Percentiles rank a stretch among this genome's conserved stretches.
These are phyloP conservation scores for Phytopythium sindhum DNA, from an alignment of 352 stramenopile species.

Conservation along the genomic window DNA sequence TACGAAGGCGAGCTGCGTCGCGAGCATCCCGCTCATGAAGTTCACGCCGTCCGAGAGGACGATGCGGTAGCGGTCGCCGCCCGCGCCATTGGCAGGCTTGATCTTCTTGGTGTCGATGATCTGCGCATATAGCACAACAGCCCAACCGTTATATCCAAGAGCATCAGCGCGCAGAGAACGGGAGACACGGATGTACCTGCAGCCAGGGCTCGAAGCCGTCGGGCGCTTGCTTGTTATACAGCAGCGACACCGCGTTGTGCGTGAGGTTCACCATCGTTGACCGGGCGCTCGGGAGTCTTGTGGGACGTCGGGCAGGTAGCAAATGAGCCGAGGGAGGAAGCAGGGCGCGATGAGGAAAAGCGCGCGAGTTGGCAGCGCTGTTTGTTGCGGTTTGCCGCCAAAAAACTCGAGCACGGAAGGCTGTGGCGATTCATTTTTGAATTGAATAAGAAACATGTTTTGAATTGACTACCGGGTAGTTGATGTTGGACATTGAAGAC, in stretches of 20 bases:
- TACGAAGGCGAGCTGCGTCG: constrained; percentile 76
- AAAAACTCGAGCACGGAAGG: background rate
- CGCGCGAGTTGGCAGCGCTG: background rate
- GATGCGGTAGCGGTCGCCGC: constrained; percentile 77
- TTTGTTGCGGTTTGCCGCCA: constrained; percentile 1
- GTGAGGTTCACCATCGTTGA: constrained; percentile 78
- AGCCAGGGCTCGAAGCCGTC: constrained; percentile 87
- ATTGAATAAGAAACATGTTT: background rate
- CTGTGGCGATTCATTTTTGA: background rate
- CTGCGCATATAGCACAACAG: background rate
- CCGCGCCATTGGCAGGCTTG: constrained; percentile 66
- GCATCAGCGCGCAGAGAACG: background rate
- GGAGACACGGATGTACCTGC: constrained; percentile 22
- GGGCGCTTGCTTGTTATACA: constrained; percentile 81
- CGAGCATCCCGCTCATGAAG: constrained; percentile 87
- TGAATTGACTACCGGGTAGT: background rate
- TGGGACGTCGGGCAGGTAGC: background rate
- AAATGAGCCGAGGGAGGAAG: background rate
- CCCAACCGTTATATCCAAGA: background rate
- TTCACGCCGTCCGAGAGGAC: constrained; percentile 76
- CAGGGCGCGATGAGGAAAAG: background rate
- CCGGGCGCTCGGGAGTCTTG: background rate
- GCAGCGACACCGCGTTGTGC: constrained; percentile 78
- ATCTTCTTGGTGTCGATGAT: constrained; percentile 89
- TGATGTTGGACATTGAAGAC: background rate